These are phyloP conservation scores for Nicotiana knightiana DNA, from an alignment of 257 asterid genomes.

Conservation along the genomic window DNA sequence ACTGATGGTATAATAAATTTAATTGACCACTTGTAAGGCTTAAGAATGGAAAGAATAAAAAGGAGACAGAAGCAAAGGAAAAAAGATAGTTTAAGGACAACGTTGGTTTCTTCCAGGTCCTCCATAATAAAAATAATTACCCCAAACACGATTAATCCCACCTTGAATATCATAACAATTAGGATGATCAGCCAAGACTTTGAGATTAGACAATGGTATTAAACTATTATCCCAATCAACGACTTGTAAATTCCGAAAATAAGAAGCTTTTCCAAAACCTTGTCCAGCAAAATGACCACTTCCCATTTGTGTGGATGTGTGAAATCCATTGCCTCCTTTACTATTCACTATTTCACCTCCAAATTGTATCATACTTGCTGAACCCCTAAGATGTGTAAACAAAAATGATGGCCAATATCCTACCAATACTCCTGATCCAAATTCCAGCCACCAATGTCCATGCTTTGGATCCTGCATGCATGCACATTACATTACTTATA, in stretches of 20 bases:
- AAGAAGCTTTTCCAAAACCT: slow-evolving; percentile 50
- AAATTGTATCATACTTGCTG: slow-evolving; percentile 51
- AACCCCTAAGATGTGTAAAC: slow-evolving; percentile 31
- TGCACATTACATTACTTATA: too few species aligned
- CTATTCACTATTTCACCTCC: slow-evolving; percentile 50
- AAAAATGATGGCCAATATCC: slow-evolving; percentile 51
- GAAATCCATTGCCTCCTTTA: slow-evolving; percentile 21
- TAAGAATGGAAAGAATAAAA: slow-evolving; percentile 38
- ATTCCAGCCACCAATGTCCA: slow-evolving; percentile 57
- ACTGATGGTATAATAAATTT: slow-evolving; percentile 20
- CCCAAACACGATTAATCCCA: slow-evolving; percentile 44
- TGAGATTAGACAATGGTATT: slow-evolving; percentile 35
- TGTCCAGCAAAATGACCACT: slow-evolving; percentile 52
- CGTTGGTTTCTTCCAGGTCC: slow-evolving; percentile 51
- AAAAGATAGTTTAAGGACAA: slow-evolving; percentile 23
- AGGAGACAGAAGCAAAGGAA: not conserved
- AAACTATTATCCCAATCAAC: slow-evolving; percentile 53
- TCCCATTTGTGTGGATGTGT: slow-evolving; percentile 56
- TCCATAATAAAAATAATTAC: slow-evolving; percentile 51
- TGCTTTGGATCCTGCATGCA: slow-evolving; percentile 43
- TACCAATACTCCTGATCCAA: slow-evolving; percentile 38
- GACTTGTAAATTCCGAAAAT: slow-evolving; percentile 41
- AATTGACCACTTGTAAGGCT: slow-evolving; percentile 33
- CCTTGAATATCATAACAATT: slow-evolving; percentile 46
- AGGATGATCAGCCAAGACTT: slow-evolving; percentile 40